Evolutionary conservation across 2,329 filamentous ascomycete genomes (phyloP).

Genomic region (Hypoxylon sp.): DNA sequence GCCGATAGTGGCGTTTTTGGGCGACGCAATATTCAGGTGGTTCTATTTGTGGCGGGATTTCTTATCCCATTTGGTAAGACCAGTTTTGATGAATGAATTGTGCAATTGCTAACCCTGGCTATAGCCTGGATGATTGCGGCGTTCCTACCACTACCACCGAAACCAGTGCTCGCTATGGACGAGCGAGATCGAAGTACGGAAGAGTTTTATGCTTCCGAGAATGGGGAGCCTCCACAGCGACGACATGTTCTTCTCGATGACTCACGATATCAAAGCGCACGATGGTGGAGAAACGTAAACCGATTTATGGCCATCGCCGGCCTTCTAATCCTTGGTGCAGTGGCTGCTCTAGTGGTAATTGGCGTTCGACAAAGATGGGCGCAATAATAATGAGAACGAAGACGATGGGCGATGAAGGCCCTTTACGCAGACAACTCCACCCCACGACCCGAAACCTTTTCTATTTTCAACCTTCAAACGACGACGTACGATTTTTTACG

Average conservation of each 20-base stretch:
- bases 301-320: slow-evolving; percentile 71
- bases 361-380: slow-evolving; percentile 68
- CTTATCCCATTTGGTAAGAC: slow-evolving; percentile 79
- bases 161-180: slow-evolving; percentile 67
- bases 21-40: slow-evolving; percentile 80
- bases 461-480: slow-evolving; percentile 34
- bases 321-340: slow-evolving; percentile 67
- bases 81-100: not conserved
- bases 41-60: slow-evolving; percentile 83
- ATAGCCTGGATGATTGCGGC: slow-evolving; percentile 85
- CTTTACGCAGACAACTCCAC: slow-evolving; percentile 18
- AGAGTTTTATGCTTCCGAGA: slow-evolving; percentile 58
- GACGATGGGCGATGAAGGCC: slow-evolving; percentile 23
- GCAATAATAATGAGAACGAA: slow-evolving; percentile 35
- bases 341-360: slow-evolving; percentile 67
- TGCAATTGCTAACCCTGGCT: slow-evolving; percentile 38
- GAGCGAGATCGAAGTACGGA: slow-evolving; percentile 62
- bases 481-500: slow-evolving; percentile 42
- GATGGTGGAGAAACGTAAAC: slow-evolving; percentile 74
- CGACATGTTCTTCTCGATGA: slow-evolving; percentile 60
- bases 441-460: slow-evolving; percentile 19
- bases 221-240: slow-evolving; percentile 50
- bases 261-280: slow-evolving; percentile 65
- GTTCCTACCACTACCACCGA: slow-evolving; percentile 78
- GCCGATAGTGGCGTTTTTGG: slow-evolving; percentile 73